Evolutionary conservation across 2,329 filamentous ascomycete genomes (phyloP), one percentile per base, ranked within the genome.

Genomic region (Ramularia collo-cygni): DNA sequence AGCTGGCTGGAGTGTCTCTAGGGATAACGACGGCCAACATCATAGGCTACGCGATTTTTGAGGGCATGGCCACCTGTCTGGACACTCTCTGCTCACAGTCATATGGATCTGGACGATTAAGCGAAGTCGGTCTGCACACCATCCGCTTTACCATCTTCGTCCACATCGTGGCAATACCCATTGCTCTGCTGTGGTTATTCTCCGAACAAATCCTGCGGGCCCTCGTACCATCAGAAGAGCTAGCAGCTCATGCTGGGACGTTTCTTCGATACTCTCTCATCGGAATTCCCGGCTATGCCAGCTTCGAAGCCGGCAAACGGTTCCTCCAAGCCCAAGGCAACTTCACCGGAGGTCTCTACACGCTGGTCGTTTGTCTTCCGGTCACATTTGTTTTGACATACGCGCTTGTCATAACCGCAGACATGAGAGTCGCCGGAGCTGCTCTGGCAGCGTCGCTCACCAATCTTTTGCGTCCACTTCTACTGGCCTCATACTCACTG

Each of bases 271-370:
- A 72, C 24, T 66, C 70, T 28, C 58, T 76, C 2, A 53, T 72
- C 5, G 71, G 72, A 0, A 59, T 73, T 1, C 73, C 73, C 1
- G 72, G 71, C 2, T 76, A 75, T 39, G 71, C 69, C 1, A 64
- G 65, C 3, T 77, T 76, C 19, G 74, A 76, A 45, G 70, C 70
- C 0, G 61, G 69, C 2, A 77, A 76, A 51, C 63, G 73, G 0
- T 76, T 75, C 45, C 62, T 75, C 2, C 72, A 76, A 50, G 70
- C 74, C 0, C 73, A 76, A 46, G 72, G 74, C 1, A 62, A 72
- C 21, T 76, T 75, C 58, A 67, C 67, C 24, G 69, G 67, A 1
- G 69, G 65, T 14, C 18, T 47, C 51, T 42, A 28, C 26, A 32
- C 40, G 8, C 26, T 48, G 12, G 40, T 47, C 7, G 10, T 36